These are phyloP conservation scores for Hysterium pulicare DNA, from an alignment of 2,329 filamentous ascomycete genomes.

Conservation along the genomic window DNA sequence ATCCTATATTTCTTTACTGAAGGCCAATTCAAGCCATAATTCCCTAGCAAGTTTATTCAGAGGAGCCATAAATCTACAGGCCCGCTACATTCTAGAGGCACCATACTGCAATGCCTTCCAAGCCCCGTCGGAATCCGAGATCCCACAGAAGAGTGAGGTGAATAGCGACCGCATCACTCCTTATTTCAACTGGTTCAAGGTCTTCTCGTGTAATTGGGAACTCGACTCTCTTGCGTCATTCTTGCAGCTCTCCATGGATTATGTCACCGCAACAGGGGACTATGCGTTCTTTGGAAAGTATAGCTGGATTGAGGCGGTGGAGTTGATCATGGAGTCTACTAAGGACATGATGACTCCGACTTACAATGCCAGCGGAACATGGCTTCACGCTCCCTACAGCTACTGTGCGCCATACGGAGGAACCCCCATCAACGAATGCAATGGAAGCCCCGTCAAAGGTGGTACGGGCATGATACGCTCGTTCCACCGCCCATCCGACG, in stretches of 20 bases:
- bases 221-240: slow-evolving; percentile 51
- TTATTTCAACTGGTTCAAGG: slow-evolving; percentile 41
- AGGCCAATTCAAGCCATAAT: slow-evolving; percentile 46
- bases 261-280: slow-evolving; percentile 46
- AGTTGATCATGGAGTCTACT: slow-evolving; percentile 41
- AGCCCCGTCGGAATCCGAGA: slow-evolving; percentile 46
- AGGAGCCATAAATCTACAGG: slow-evolving; percentile 68
- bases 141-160: slow-evolving; percentile 34
- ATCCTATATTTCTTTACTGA: slow-evolving; percentile 60
- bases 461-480: slow-evolving; percentile 48
- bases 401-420: slow-evolving; percentile 44
- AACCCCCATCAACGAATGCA: slow-evolving; percentile 52
- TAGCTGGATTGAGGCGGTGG: slow-evolving; percentile 45
- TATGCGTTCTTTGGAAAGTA: slow-evolving; percentile 45
- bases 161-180: slow-evolving; percentile 44
- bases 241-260: slow-evolving; percentile 46
- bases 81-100: slow-evolving; percentile 62
- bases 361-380: slow-evolving; percentile 44
- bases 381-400: slow-evolving; percentile 44
- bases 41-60: slow-evolving; percentile 65
- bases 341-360: slow-evolving; percentile 47
- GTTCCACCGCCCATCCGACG: slow-evolving; percentile 50
- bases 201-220: slow-evolving; percentile 54
- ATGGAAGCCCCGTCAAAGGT: slow-evolving; percentile 46
- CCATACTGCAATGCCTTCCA: slow-evolving; percentile 54